phyloP scores from a whole-genome alignment of 1,284 basidiomycete species.

The Marasmius tenuissimus region DNA sequence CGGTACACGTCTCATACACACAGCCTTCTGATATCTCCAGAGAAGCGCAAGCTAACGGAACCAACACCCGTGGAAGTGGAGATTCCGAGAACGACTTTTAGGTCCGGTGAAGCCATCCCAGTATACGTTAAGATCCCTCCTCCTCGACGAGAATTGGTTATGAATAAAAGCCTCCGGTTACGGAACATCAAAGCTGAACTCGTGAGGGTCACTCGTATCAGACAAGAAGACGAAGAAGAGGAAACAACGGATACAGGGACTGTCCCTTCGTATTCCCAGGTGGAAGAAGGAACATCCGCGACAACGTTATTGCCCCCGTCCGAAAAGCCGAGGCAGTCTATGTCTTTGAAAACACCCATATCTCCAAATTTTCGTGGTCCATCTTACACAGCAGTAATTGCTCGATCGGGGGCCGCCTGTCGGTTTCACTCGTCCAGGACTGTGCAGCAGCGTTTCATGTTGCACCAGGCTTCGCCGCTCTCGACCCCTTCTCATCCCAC shows the following conservation, averaged over 20 bases:
- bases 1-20: slow-evolving; percentile 69
- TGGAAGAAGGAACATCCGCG: slow-evolving; percentile 27
- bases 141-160: slow-evolving; percentile 60
- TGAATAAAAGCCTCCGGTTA: slow-evolving; percentile 65
- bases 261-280: slow-evolving; percentile 20
- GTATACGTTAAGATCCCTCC: slow-evolving; percentile 77
- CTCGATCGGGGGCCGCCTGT: slow-evolving; percentile 77
- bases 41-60: slow-evolving; percentile 53
- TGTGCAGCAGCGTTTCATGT: slow-evolving; percentile 68
- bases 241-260: slow-evolving; percentile 28
- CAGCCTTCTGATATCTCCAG: slow-evolving; percentile 54
- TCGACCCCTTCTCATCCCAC: slow-evolving; percentile 51
- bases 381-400: slow-evolving; percentile 52
- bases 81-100: slow-evolving; percentile 68
- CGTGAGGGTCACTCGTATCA: slow-evolving; percentile 58
- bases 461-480: slow-evolving; percentile 59
- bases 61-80: slow-evolving; percentile 69
- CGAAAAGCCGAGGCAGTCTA: slow-evolving; percentile 30
- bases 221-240: slow-evolving; percentile 36
- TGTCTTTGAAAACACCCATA: slow-evolving; percentile 39
- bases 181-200: slow-evolving; percentile 76
- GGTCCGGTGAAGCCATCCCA: slow-evolving; percentile 67
- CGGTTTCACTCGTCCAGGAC: slow-evolving; percentile 71
- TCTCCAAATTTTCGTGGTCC: slow-evolving; percentile 38
- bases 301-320: slow-evolving; percentile 15